phyloP scores from a whole-genome alignment of 176 grass and related monocot species.

The Paspalum vaginatum region DNA sequence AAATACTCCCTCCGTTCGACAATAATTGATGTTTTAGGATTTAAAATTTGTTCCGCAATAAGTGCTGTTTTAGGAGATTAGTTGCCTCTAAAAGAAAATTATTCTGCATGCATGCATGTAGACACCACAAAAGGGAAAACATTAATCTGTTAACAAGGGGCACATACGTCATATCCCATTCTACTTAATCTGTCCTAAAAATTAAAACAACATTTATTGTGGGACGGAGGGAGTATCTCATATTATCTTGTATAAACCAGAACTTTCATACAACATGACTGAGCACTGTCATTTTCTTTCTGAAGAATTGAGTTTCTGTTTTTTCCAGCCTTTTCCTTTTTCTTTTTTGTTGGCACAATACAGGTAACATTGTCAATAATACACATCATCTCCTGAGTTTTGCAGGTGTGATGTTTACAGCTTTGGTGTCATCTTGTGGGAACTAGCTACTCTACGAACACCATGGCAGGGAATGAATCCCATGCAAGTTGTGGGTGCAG shows the following conservation, averaged over 20 bases:
- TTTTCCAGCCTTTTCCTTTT: background rate
- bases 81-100: no score
- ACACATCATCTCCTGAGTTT: constrained; percentile 18
- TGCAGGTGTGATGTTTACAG: constrained; percentile 94
- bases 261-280: constrained; percentile 8
- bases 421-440: constrained; percentile 97
- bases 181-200: no score
- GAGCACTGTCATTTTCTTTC: background rate
- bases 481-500: constrained; percentile 96
- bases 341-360: constrained; percentile 40
- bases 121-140: no score
- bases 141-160: no score
- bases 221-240: no score
- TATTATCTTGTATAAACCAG: constrained; percentile 20
- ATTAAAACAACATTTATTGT: no score
- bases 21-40: no score
- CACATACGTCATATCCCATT: no score
- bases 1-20: no score
- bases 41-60: no score
- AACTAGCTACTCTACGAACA: constrained; percentile 77
- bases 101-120: no score
- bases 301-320: background rate
- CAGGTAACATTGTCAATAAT: background rate
- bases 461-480: constrained; percentile 93
- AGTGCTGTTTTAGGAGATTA: no score